These are phyloP conservation scores for Myxozyma vanderwaltii DNA, from an alignment of 805 yeast species.

Conservation along the genomic window DNA sequence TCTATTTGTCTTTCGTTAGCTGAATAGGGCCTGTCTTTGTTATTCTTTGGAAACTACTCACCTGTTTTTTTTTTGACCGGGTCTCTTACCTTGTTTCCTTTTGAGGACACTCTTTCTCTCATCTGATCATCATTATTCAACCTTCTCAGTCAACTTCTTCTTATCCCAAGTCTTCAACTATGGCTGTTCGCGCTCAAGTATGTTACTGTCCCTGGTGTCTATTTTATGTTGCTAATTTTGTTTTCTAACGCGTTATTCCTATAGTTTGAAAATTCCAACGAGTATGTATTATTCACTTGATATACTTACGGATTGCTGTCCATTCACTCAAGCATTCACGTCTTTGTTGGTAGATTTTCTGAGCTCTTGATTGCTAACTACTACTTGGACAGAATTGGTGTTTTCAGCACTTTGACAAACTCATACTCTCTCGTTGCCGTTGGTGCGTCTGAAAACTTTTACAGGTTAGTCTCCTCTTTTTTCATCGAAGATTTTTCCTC, in stretches of 20 bases:
- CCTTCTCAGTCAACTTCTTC: neutral
- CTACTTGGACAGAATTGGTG: constrained; percentile 61
- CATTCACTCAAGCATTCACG: too few species aligned
- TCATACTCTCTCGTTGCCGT: constrained; percentile 95
- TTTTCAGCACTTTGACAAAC: constrained; percentile 91
- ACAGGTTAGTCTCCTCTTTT: constrained; percentile 47
- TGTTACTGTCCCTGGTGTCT: constrained; percentile 10
- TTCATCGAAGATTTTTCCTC: neutral
- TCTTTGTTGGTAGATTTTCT: neutral
- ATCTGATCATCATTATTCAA: neutral
- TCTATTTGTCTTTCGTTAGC: too few species aligned
- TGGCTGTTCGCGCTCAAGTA: constrained; percentile 44
- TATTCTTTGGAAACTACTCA: too few species aligned
- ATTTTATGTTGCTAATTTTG: too few species aligned
- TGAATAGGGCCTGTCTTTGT: too few species aligned
- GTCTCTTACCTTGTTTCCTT: neutral
- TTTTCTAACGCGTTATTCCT: too few species aligned
- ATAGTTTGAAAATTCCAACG: constrained; percentile 78
- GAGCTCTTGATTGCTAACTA: neutral
- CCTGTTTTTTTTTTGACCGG: too few species aligned
- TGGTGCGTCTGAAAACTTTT: constrained; percentile 85
- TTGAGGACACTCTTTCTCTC: neutral
- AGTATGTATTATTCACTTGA: constrained; percentile 41
- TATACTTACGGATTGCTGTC: neutral
- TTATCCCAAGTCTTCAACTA: constrained; percentile 7